phyloP scores from a whole-genome alignment of 495 filamentous ascomycete genomes.

The Hypoxylon fragiforme region DNA sequence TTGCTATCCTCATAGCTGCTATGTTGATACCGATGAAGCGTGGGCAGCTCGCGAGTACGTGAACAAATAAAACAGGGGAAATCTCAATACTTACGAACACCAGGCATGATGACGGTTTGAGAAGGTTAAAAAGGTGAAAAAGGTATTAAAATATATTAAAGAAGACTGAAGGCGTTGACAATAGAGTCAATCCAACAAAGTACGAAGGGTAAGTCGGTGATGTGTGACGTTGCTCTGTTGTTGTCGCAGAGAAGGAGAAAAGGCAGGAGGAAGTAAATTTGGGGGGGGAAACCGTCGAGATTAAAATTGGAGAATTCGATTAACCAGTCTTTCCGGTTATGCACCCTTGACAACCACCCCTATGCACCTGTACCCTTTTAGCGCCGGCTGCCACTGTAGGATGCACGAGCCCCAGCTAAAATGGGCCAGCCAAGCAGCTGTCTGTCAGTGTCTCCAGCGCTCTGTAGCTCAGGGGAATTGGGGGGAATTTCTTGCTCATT shows the following conservation, averaged over 20 bases:
- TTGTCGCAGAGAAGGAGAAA: slow-evolving; percentile 25
- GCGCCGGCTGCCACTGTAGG: slow-evolving; percentile 16
- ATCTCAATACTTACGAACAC: slow-evolving; percentile 29
- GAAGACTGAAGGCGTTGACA: background rate
- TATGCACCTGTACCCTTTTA: slow-evolving; percentile 11
- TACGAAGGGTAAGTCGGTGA: background rate
- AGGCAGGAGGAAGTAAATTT: slow-evolving; percentile 9
- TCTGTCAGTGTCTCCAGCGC: background rate
- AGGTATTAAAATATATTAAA: background rate
- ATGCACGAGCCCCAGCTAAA: slow-evolving; percentile 21
- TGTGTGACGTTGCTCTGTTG: slow-evolving; percentile 3
- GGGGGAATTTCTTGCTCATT: no score
- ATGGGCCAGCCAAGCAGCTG: slow-evolving; percentile 7
- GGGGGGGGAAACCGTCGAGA: slow-evolving; percentile 26
- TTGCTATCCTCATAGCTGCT: background rate
- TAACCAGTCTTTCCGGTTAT: background rate
- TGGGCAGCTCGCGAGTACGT: background rate
- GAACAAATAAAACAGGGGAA: background rate
- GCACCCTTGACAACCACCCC: background rate
- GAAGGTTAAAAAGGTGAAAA: slow-evolving; percentile 1
- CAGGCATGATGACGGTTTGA: slow-evolving; percentile 32
- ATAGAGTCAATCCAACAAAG: background rate
- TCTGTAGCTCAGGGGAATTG: slow-evolving; percentile 7
- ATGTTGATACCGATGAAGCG: no score
- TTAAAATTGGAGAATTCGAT: slow-evolving; percentile 36